phyloP scores from a whole-genome alignment of 768 basidiomycete species.

The Kwoniella europaea region DNA sequence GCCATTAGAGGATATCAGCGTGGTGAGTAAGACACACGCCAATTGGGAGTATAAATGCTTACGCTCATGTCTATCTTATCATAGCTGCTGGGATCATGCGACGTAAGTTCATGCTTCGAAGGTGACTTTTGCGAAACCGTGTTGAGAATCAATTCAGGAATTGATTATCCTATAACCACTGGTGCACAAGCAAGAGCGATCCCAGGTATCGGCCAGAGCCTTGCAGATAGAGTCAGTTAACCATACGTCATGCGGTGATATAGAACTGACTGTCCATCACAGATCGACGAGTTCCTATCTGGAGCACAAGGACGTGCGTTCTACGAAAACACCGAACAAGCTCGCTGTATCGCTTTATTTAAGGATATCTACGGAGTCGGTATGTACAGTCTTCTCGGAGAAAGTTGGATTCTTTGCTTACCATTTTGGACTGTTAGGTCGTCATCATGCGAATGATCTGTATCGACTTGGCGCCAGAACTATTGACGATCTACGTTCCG shows the following conservation, averaged over 20 bases:
- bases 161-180: constrained; percentile 42
- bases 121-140: too few relatives aligned
- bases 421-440: constrained; percentile 56
- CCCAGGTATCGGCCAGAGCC: constrained; percentile 47
- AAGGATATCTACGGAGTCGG: constrained; percentile 87
- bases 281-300: constrained; percentile 52
- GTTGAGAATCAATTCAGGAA: constrained; percentile 24
- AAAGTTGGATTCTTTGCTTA: neutral
- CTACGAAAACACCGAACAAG: constrained; percentile 50
- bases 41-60: neutral
- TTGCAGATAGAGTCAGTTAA: constrained; percentile 45
- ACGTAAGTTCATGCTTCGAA: constrained; percentile 27
- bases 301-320: constrained; percentile 37
- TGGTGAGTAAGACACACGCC: constrained; percentile 26
- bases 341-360: constrained; percentile 61
- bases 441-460: constrained; percentile 71
- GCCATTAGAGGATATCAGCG: constrained; percentile 39
- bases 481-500: constrained; percentile 70
- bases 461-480: constrained; percentile 76
- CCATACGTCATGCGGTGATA: neutral
- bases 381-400: constrained; percentile 54
- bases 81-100: constrained; percentile 42
- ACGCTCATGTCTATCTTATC: constrained; percentile 2
- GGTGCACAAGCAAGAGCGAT: constrained; percentile 39
- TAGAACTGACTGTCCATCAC: neutral